Base-by-base conservation (phyloP, 352 stramenopile genomes). In the Pythium diclinum region DNA sequence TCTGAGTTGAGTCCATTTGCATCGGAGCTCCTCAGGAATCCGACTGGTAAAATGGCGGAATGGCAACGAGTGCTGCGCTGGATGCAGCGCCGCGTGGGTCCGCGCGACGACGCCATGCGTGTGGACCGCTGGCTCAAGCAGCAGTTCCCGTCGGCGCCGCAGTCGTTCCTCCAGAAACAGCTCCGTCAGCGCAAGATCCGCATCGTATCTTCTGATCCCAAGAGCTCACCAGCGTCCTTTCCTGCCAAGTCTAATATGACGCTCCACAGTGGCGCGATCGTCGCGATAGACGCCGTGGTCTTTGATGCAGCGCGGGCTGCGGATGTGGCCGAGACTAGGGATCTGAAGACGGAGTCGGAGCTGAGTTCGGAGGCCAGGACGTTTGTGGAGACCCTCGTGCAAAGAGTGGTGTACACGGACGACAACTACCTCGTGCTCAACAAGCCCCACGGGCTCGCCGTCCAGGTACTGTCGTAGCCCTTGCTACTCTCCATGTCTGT, bases 101-200 rank as follows among this genome's bases (percentile, higher is more conserved):
- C 71, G n/a, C 28, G 68, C 17, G 81, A 92, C 67, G 67, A 71
- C 30, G 78, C 84, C 56, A 83, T 88, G 67, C 81, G 81, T 30
- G 70, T 90, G 19, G 83, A 92, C 47, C 81, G 83, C 4, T 92
- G 83, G 81, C 69, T 92, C 51, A 63, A 71, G 0, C 71, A 64
- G 23, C 74, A 86, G 34, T 90, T 90, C 56, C 79, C 79, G 11
- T 48, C 48, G 0, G 59, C 80, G 8, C 72, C 83, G 44, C 75
- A 90, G 52, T 83, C 78, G 51, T 78, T 90, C 33, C 44, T 90
- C 32, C 83, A 92, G 69, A 69, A 65, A 59, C 77, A 87, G 58
- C 60, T 92, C 13, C 79, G 83, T 13, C 83, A 87, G 65, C 79
- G 81, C 67, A 82, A 85, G 69, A 89, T 92, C 69, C 81, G 79